Conservation (phyloP, 1,139 yeast species). For the Debaryomyces singareniensis region DNA sequence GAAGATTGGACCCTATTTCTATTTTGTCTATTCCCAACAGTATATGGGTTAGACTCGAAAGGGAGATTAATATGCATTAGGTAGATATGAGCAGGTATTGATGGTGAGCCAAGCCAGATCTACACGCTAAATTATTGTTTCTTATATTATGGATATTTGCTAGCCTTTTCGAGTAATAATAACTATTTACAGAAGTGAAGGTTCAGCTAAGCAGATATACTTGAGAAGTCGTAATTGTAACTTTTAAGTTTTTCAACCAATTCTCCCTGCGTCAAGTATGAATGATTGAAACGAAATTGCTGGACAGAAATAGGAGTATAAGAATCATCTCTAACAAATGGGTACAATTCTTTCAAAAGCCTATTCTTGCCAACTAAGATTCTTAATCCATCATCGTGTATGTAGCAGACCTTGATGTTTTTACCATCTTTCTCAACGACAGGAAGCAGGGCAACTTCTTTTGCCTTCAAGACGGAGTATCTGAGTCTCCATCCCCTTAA, state of each 20-base stretch:
- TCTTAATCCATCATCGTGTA: slow-evolving; percentile 41
- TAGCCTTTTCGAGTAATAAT: too few relatives aligned
- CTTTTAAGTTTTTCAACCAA: slow-evolving; percentile 32
- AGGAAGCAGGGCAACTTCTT: slow-evolving; percentile 20
- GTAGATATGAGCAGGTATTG: too few relatives aligned
- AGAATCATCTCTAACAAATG: slow-evolving; percentile 44
- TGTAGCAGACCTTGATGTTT: slow-evolving; percentile 39
- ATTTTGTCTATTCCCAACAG: too few relatives aligned
- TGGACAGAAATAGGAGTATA: slow-evolving; percentile 38
- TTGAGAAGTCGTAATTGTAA: slow-evolving; percentile 28
- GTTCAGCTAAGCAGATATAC: slow-evolving; percentile 15
- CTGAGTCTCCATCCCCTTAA: slow-evolving; percentile 87
- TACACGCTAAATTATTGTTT: too few relatives aligned
- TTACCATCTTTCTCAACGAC: slow-evolving; percentile 26
- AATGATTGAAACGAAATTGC: slow-evolving; percentile 36
- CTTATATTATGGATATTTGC: too few relatives aligned
- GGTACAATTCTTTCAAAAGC: slow-evolving; percentile 48
- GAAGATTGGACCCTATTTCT: too few relatives aligned
- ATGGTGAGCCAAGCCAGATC: too few relatives aligned
- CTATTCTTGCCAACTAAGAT: slow-evolving; percentile 60
- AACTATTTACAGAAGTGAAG: too few relatives aligned
- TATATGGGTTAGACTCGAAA: too few relatives aligned
- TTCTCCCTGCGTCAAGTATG: slow-evolving; percentile 34
- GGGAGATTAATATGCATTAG: too few relatives aligned
- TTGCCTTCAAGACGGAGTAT: slow-evolving; percentile 52